Percentiles rank a stretch among this genome's conserved stretches.
Conservation (phyloP, 192 early-diverging fungal genomes). For the Coemansia sp. region DNA sequence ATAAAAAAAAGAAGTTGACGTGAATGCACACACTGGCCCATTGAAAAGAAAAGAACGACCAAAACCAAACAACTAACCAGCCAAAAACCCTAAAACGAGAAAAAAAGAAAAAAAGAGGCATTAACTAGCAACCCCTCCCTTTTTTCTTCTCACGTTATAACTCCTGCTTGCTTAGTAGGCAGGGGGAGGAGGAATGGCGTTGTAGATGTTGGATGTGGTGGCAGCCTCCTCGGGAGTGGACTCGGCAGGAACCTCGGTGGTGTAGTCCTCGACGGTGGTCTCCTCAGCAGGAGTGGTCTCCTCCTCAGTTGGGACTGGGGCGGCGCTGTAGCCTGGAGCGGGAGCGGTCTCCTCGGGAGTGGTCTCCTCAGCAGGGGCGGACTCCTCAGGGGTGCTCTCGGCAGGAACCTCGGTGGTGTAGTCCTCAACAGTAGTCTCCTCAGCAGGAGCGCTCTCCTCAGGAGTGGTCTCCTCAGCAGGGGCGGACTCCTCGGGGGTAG, state of each 20-base stretch:
- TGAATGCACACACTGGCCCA: too few relatives aligned
- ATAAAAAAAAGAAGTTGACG: neutral
- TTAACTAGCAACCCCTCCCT: too few relatives aligned
- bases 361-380: constrained; percentile 11
- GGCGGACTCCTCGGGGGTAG: constrained; percentile 3
- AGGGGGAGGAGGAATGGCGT: neutral
- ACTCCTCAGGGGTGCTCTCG: constrained; percentile 6
- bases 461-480: constrained; percentile 8
- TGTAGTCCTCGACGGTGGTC: constrained; percentile 12
- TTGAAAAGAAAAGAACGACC: too few relatives aligned
- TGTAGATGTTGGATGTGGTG: constrained; percentile 1
- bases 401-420: constrained; percentile 11
- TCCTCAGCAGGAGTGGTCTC: constrained; percentile 9
- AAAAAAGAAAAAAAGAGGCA: too few relatives aligned
- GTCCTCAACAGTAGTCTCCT: neutral
- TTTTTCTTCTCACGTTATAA: too few relatives aligned
- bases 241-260: neutral
- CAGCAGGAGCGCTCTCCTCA: constrained; percentile 7
- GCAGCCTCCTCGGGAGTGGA: neutral
- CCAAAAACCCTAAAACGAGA: too few relatives aligned
- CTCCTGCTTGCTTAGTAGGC: too few relatives aligned
- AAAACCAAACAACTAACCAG: too few relatives aligned
- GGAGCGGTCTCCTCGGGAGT: constrained; percentile 8
- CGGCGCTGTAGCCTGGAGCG: neutral
- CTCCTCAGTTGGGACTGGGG: neutral